Evolutionary conservation across 192 early-diverging fungal species (phyloP).

Genomic region (Coemansia sp.): DNA sequence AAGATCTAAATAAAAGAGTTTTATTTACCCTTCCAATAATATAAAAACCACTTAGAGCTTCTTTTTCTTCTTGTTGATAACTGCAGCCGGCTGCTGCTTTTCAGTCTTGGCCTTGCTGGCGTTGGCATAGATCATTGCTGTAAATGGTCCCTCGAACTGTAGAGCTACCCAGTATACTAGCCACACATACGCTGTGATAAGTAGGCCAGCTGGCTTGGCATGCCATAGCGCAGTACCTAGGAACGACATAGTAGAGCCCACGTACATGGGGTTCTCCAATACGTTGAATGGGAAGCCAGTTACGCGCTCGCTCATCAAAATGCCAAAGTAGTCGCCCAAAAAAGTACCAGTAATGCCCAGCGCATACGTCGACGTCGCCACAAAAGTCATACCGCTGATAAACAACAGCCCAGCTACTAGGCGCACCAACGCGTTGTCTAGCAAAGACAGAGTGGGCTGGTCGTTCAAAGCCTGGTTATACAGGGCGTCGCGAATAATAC

Average conservation of each 20-base stretch:
- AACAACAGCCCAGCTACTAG: slow-evolving; percentile 59
- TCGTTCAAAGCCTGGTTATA: slow-evolving; percentile 71
- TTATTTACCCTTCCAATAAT: neutral
- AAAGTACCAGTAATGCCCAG: slow-evolving; percentile 92
- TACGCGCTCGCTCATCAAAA: slow-evolving; percentile 83
- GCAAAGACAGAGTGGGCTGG: slow-evolving; percentile 65
- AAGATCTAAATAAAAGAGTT: slow-evolving; percentile 64
- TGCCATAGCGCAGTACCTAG: slow-evolving; percentile 83
- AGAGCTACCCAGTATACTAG: slow-evolving; percentile 79
- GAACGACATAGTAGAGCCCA: slow-evolving; percentile 87
- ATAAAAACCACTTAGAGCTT: slow-evolving; percentile 26
- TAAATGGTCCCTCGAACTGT: slow-evolving; percentile 83
- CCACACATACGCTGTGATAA: slow-evolving; percentile 71
- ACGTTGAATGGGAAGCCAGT: slow-evolving; percentile 93
- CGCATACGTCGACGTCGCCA: slow-evolving; percentile 82
- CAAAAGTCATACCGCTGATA: slow-evolving; percentile 71
- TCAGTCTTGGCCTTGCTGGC: slow-evolving; percentile 20
- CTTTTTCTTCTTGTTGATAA: slow-evolving; percentile 28
- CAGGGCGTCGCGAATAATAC: slow-evolving; percentile 80
- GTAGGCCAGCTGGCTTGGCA: slow-evolving; percentile 69
- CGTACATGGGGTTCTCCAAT: slow-evolving; percentile 94
- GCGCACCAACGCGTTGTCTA: slow-evolving; percentile 58
- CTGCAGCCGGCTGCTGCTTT: slow-evolving; percentile 14
- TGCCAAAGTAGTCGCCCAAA: slow-evolving; percentile 95
- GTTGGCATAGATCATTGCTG: slow-evolving; percentile 77